Evolutionary conservation across 1,284 basidiomycete species (phyloP), one percentile per base, ranked within the genome.

Genomic region (Cutaneotrichosporon sp.): DNA sequence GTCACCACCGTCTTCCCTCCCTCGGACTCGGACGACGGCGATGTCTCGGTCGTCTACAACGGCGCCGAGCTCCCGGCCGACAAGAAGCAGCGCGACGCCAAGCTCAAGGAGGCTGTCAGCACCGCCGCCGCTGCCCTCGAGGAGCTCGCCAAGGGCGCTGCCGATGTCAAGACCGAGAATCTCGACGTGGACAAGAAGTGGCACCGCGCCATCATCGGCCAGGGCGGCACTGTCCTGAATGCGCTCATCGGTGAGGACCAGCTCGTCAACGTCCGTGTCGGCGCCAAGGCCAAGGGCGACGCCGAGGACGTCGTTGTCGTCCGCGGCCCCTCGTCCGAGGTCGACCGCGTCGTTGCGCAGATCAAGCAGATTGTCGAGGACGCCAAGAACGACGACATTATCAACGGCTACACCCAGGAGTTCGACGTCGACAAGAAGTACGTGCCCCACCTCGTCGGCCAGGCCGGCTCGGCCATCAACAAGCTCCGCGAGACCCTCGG

Each of bases 341-440:
- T 98, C 60, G 89, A 92, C 74, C 87, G 91, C 36, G 93, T 92
- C 52, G 86, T 89, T 70, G 86, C 86, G 74, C 90, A 92, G 75
- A 92, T 99, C 71, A 82, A 85, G 62, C 84, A 85, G 74, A 91
- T 97, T 69, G 91, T 95, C 52, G 89, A 94, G 75, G 87, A 95
- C 72, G 95, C 95, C 62, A 92, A 95, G 84, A 92, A 95, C 72
- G 92, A 98, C 76, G 89, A 91, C 77, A 94, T 97, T 69, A 85
- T 90, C 75, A 95, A 89, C 81, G 92, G 93, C 77, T 88, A 89
- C 77, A 87, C 85, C 31, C 85, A 84, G 57, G 92, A 97, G 73
- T 97, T 99, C 73, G 87, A 90, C 59, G 89, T 99, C 63, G 89
- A 92, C 68, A 86, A 86, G 70, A 90, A 92, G 76, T 94, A 89